phyloP scores from a whole-genome alignment of 2,329 filamentous ascomycete species.

The Neonectria neomacrospora region DNA sequence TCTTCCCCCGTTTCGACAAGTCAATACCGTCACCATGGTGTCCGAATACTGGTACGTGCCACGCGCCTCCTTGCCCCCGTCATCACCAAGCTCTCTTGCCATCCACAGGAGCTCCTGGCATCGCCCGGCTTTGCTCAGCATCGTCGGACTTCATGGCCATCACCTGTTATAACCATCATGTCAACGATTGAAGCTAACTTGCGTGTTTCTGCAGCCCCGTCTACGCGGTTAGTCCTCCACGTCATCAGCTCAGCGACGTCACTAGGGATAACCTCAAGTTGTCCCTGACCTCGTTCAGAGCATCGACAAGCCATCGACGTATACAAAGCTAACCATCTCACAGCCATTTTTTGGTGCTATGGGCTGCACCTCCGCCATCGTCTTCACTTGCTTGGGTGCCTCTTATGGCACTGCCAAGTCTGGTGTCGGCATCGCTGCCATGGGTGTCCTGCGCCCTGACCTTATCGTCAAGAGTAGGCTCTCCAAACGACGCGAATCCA shows the following conservation, averaged over 20 bases:
- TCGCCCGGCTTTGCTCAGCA: slow-evolving; percentile 27
- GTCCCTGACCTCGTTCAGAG: slow-evolving; percentile 30
- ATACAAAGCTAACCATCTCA: slow-evolving; percentile 48
- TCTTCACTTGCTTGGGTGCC: slow-evolving; percentile 96
- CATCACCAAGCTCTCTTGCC: slow-evolving; percentile 46
- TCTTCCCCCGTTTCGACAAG: slow-evolving; percentile 34
- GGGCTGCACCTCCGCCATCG: slow-evolving; percentile 96
- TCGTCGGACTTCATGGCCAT: slow-evolving; percentile 24
- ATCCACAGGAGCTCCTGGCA: slow-evolving; percentile 47
- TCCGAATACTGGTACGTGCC: slow-evolving; percentile 83
- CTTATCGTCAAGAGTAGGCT: slow-evolving; percentile 98
- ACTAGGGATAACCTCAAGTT: slow-evolving; percentile 38
- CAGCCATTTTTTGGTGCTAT: slow-evolving; percentile 95
- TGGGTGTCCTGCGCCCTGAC: slow-evolving; percentile 98
- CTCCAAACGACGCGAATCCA: slow-evolving; percentile 6
- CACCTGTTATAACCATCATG: slow-evolving; percentile 7
- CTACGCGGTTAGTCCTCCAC: slow-evolving; percentile 88
- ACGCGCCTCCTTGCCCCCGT: slow-evolving; percentile 47
- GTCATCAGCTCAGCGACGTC: slow-evolving; percentile 47
- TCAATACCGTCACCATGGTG: slow-evolving; percentile 71
- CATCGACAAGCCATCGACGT: slow-evolving; percentile 30
- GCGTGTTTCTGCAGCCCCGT: slow-evolving; percentile 76
- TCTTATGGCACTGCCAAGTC: slow-evolving; percentile 99
- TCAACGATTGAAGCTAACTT: slow-evolving; percentile 57
- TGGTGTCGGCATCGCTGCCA: slow-evolving; percentile 96